A percentile compares a stretch with the other conserved stretches of the same genome.
These are phyloP conservation scores for Alternaria alternata DNA, from an alignment of 2,329 filamentous ascomycete species.

Conservation along the genomic window DNA sequence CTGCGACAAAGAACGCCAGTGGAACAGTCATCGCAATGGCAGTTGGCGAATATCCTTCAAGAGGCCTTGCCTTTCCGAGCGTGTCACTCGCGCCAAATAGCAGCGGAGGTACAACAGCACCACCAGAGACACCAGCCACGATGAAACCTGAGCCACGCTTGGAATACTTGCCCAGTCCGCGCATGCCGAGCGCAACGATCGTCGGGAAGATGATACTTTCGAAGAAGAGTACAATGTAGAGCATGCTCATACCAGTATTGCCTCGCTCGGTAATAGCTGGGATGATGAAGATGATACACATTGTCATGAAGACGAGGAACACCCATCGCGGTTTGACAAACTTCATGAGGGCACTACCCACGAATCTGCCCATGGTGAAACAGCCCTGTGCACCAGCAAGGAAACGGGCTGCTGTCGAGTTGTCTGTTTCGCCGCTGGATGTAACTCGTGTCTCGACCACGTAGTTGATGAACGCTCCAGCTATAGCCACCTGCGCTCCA, in stretches of 20 bases:
- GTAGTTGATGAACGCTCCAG: constrained; percentile 56
- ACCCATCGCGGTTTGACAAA: constrained; percentile 73
- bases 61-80: constrained; percentile 52
- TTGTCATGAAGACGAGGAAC: constrained; percentile 70
- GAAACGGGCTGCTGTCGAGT: constrained; percentile 68
- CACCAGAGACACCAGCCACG: constrained; percentile 74
- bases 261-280: constrained; percentile 62
- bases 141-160: constrained; percentile 80
- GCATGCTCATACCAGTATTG: constrained; percentile 66
- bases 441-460: constrained; percentile 57
- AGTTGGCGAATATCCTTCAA: constrained; percentile 53
- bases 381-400: constrained; percentile 76
- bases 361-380: constrained; percentile 77
- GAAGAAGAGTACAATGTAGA: constrained; percentile 78
- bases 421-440: constrained; percentile 47
- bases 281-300: constrained; percentile 64
- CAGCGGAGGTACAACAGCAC: constrained; percentile 75
- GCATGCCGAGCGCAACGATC: constrained; percentile 79
- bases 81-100: constrained; percentile 73
- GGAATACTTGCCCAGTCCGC: constrained; percentile 77
- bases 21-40: constrained; percentile 73
- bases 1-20: constrained; percentile 59
- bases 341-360: constrained; percentile 71
- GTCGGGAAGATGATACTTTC: constrained; percentile 85
- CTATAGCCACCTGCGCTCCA: constrained; percentile 71